phyloP scores from a whole-genome alignment of 768 basidiomycete species.

The Serendipita sp. region DNA sequence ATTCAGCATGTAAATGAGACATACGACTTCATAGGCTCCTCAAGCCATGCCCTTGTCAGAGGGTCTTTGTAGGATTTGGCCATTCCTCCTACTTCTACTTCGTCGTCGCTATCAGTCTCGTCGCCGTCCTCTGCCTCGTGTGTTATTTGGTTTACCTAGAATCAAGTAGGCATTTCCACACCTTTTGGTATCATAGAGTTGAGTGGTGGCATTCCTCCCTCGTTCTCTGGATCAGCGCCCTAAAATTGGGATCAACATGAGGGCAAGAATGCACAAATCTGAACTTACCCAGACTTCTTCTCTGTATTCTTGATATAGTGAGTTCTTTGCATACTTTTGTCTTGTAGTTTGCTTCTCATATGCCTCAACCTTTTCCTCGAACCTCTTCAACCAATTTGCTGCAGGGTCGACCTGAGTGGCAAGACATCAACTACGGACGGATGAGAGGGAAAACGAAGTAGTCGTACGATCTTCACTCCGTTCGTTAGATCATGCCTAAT shows the following conservation, averaged over 20 bases:
- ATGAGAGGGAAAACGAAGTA: neutral
- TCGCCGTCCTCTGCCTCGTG: constrained; percentile 57
- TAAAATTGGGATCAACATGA: neutral
- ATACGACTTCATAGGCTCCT: constrained; percentile 71
- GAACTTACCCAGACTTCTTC: constrained; percentile 48
- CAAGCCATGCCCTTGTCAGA: constrained; percentile 47
- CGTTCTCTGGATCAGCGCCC: constrained; percentile 34
- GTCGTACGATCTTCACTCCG: constrained; percentile 45
- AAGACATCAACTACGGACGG: neutral
- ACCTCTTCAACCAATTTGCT: constrained; percentile 33
- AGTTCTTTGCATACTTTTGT: constrained; percentile 58
- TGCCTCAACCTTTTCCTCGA: constrained; percentile 26
- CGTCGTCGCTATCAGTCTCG: constrained; percentile 71
- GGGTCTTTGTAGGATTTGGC: constrained; percentile 78
- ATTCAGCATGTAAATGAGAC: constrained; percentile 16
- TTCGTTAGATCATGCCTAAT: constrained; percentile 40
- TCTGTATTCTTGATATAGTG: constrained; percentile 45
- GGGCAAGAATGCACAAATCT: neutral
- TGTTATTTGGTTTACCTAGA: neutral
- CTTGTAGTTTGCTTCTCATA: constrained; percentile 50
- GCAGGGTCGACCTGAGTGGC: constrained; percentile 35
- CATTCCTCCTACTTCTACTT: constrained; percentile 74
- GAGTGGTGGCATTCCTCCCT: constrained; percentile 57
- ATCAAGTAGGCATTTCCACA: constrained; percentile 16
- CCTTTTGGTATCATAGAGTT: constrained; percentile 58